Base-by-base conservation (phyloP, 129 eudicot species). In the Flaveria sonorensis region DNA sequence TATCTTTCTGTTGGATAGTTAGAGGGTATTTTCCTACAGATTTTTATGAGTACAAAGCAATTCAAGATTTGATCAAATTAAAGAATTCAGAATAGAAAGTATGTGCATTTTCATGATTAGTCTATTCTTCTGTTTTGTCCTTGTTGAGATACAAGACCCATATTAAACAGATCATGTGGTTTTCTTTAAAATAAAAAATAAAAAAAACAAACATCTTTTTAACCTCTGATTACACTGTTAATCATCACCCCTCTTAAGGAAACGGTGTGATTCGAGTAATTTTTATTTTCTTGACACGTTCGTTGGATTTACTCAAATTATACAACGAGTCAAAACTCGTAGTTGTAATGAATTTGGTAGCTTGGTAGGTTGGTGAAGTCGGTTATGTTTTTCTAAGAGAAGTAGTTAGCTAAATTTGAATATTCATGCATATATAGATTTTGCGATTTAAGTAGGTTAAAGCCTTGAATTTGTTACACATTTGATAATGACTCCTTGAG, bases 401-500 rank as follows among this genome's bases (percentile, higher is more conserved):
- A 45, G 84, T 73, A 56, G 84, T 66, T 73, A 74, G 70, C 36
- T 55, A 43, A 42, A 66, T 73, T 73, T 74, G 84, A 80, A 73
- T 71, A 72, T 23, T 39, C 45, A 40, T 64, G 24, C 68, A 77
- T 70, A n/a, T 24, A 47, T 70, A 66, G 62, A 72, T 73, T 56
- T 55, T 80, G 14, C 24, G 30, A 56, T 56, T 21, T 78, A n/a
- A 70, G 70, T 74, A 73, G 75, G 79, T 73, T 65, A 43, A 62
- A 73, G 63, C 70, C 79, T 66, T 73, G 79, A 80, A 80, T 73
- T 55, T 73, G 84, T 65, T n/a, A 73, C 75, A 73, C 7, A 51
- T 69, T 30, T 55, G 79, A 80, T 32, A 19, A 74, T 18, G 75
- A 74, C 79, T 65, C 79, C 28, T 65, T 21, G 59, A 65, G 21